phyloP scores from a whole-genome alignment of 2,329 filamentous ascomycete species.

The Verticillium longisporum region DNA sequence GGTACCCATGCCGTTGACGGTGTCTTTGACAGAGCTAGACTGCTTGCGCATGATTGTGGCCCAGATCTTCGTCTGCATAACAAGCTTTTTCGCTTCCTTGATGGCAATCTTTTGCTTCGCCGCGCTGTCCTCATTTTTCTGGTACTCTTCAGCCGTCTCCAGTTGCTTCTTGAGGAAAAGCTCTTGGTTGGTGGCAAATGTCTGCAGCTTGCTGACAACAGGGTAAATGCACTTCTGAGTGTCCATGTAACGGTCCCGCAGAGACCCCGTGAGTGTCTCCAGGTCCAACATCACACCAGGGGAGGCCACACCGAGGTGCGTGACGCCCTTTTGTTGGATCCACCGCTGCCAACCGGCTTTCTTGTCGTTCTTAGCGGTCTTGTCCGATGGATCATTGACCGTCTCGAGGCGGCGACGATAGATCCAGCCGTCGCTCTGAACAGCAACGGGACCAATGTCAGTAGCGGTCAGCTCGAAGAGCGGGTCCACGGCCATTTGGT shows the following conservation, averaged over 20 bases:
- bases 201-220: neutral
- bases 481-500: neutral
- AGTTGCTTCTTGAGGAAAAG: neutral
- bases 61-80: neutral
- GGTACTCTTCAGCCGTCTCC: neutral
- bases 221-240: neutral
- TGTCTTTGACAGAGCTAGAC: neutral
- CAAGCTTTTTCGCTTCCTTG: neutral
- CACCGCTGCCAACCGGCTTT: neutral
- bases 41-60: neutral
- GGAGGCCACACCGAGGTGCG: neutral
- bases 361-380: no score
- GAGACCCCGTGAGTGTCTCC: neutral
- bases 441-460: neutral
- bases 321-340: neutral
- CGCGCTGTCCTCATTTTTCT: neutral
- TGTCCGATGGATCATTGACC: neutral
- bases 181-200: neutral
- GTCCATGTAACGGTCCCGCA: neutral
- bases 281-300: neutral
- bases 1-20: neutral
- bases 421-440: neutral
- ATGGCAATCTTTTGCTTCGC: neutral
- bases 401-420: neutral
- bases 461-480: neutral